These are phyloP conservation scores for Bacterosira constricta DNA, from an alignment of 108 stramenopile genomes.

Conservation along the genomic window DNA sequence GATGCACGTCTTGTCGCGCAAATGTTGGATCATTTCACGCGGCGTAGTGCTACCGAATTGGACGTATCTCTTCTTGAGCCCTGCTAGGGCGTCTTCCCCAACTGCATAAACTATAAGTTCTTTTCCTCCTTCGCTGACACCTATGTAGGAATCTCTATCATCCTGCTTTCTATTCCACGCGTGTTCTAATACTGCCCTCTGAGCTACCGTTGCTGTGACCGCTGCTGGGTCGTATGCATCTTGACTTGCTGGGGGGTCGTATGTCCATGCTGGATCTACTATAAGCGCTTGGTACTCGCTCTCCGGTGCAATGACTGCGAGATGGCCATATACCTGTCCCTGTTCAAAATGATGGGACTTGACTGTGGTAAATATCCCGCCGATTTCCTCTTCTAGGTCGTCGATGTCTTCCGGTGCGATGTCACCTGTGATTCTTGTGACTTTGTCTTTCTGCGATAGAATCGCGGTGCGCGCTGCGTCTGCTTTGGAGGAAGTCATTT, in stretches of 20 bases:
- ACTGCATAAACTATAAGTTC: neutral
- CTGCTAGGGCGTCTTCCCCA: neutral
- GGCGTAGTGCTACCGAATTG: neutral
- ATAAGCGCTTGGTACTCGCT: neutral
- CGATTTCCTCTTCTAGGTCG: neutral
- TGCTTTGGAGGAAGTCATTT: too few relatives aligned
- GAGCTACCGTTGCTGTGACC: too few relatives aligned
- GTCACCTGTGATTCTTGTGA: neutral
- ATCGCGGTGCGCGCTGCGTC: too few relatives aligned
- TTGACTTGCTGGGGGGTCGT: neutral
- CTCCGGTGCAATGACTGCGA: neutral
- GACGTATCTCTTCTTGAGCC: neutral
- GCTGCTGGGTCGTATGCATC: neutral
- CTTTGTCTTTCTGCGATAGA: neutral
- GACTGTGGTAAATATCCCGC: neutral
- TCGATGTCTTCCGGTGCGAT: neutral
- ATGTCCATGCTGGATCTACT: neutral
- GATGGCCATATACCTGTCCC: neutral
- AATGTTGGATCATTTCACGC: neutral
- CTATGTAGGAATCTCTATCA: too few relatives aligned
- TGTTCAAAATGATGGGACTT: neutral
- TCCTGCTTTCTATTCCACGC: too few relatives aligned
- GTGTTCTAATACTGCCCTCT: neutral
- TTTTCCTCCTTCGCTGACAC: neutral
- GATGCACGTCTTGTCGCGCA: neutral